phyloP scores from a whole-genome alignment of 176 grass and related monocot species.

The Aechmea fasciata region DNA sequence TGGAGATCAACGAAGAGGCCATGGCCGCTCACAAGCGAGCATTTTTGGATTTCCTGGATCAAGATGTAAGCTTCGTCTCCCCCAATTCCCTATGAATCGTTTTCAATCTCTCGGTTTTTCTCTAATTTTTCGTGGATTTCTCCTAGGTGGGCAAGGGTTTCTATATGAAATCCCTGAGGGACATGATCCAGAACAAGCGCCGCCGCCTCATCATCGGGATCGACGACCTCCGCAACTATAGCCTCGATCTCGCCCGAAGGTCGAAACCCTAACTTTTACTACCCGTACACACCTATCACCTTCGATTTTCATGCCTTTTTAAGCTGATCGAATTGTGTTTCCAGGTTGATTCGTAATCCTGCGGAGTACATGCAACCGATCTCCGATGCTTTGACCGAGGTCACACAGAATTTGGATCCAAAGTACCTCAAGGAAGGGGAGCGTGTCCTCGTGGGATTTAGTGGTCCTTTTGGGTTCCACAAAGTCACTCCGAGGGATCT shows the following conservation, averaged over 20 bases:
- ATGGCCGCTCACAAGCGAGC: constrained; percentile 79
- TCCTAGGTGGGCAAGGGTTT: constrained; percentile 66
- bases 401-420: constrained; percentile 53
- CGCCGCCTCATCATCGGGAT: constrained; percentile 77
- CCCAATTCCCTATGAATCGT: neutral
- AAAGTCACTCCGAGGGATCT: constrained; percentile 94
- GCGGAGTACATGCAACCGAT: constrained; percentile 85
- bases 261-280: neutral
- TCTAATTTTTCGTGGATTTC: constrained; percentile 7
- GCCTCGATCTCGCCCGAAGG: constrained; percentile 88
- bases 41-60: constrained; percentile 88
- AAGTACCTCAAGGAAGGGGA: constrained; percentile 85
- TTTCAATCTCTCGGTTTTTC: neutral
- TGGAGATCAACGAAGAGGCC: constrained; percentile 98
- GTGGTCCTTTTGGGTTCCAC: constrained; percentile 85
- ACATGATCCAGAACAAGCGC: constrained; percentile 60
- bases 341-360: constrained; percentile 76
- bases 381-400: constrained; percentile 82
- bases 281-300: too few relatives aligned
- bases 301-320: neutral
- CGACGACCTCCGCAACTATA: constrained; percentile 90
- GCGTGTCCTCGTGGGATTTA: constrained; percentile 77
- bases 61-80: constrained; percentile 36
- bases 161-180: constrained; percentile 67
- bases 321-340: neutral